Evolutionary conservation across 179 eudicot species (phyloP).

Genomic region (Silene vulgaris): DNA sequence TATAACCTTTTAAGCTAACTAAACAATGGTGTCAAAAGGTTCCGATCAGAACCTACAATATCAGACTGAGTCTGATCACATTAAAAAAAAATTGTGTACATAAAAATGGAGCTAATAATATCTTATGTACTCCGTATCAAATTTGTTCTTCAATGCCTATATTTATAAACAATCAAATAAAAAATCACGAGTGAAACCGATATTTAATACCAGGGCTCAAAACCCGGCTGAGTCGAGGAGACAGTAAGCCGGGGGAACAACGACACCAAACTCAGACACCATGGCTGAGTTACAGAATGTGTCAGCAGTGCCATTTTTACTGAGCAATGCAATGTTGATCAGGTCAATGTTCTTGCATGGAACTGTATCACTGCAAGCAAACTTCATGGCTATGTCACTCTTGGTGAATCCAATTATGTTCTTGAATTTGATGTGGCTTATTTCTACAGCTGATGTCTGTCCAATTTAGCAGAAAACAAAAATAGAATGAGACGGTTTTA

Average conservation of each 20-base stretch:
- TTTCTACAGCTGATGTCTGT: constrained; percentile 64
- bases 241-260: constrained; percentile 66
- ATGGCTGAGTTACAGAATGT: constrained; percentile 58
- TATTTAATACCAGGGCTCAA: neutral
- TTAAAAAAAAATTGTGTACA: too few relatives aligned
- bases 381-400: constrained; percentile 56
- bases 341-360: constrained; percentile 64
- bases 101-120: too few relatives aligned
- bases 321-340: constrained; percentile 48
- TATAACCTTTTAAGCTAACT: too few relatives aligned
- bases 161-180: neutral
- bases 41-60: too few relatives aligned
- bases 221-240: constrained; percentile 27
- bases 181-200: neutral
- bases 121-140: neutral
- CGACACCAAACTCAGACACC: constrained; percentile 40
- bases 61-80: too few relatives aligned
- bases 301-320: constrained; percentile 43
- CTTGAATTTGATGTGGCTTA: constrained; percentile 56
- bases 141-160: neutral
- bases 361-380: constrained; percentile 65
- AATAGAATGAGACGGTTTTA: too few relatives aligned
- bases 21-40: too few relatives aligned
- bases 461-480: constrained; percentile 3
- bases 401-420: constrained; percentile 61